Percentiles rank a stretch among this genome's conserved stretches.
phyloP scores from a whole-genome alignment of 352 stramenopile genomes.

The Saprolegnia parasitica region DNA sequence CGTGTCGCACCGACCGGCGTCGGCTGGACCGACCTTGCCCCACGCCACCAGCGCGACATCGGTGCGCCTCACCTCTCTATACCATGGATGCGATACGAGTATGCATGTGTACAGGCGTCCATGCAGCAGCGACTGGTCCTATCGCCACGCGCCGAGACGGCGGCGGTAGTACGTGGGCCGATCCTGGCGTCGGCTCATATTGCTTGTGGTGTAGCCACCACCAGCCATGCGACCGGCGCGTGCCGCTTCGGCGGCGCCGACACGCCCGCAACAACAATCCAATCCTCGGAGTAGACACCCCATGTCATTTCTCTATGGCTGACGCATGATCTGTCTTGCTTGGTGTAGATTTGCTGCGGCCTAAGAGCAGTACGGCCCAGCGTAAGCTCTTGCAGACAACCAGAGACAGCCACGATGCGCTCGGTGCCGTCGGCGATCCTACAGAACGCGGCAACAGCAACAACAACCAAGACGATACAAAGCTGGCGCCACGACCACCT shows the following conservation, averaged over 20 bases:
- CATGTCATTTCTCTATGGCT: background rate
- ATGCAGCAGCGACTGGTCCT: background rate
- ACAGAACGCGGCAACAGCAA: background rate
- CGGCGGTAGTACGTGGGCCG: too few species aligned
- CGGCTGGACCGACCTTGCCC: background rate
- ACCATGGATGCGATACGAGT: background rate
- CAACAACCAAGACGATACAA: background rate
- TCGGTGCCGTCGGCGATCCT: background rate
- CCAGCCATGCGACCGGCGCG: background rate
- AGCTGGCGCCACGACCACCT: too few species aligned
- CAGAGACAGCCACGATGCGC: background rate
- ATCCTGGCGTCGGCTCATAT: too few species aligned
- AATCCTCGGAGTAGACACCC: slow-evolving; percentile 15
- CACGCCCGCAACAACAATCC: background rate
- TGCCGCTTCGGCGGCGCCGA: slow-evolving; percentile 16
- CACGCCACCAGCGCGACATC: background rate
- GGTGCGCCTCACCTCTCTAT: too few species aligned
- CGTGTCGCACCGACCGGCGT: slow-evolving; percentile 3
- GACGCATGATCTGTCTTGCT: too few species aligned
- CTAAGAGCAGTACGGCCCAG: slow-evolving; percentile 23
- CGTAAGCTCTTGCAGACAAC: slow-evolving; percentile 1
- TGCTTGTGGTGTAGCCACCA: background rate
- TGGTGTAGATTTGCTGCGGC: slow-evolving; percentile 5
- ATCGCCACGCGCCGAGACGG: background rate
- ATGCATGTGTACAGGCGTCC: background rate